These are phyloP conservation scores for Monilinia laxa DNA, from an alignment of 2,329 filamentous ascomycete species.

Conservation along the genomic window DNA sequence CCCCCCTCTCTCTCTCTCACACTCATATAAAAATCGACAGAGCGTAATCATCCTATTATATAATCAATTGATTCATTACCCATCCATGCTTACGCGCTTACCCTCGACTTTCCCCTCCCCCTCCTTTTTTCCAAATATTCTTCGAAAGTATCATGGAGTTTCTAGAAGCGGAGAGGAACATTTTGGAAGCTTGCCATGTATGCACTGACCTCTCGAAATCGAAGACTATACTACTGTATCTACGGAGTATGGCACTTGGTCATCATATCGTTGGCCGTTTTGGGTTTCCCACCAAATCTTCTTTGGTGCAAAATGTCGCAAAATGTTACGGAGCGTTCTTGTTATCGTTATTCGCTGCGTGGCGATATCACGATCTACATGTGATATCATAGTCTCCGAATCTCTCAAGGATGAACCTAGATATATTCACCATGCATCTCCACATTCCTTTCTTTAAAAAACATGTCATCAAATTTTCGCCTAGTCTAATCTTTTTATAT, in stretches of 20 bases:
- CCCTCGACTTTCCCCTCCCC: not conserved
- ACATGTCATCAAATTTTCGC: not conserved
- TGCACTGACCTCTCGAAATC: not conserved
- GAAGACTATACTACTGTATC: not conserved
- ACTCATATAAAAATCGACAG: too few species aligned
- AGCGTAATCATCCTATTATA: too few species aligned
- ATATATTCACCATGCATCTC: conserved; percentile 10
- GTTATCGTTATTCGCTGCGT: not conserved
- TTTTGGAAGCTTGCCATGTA: not conserved
- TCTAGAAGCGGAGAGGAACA: conserved; percentile 10
- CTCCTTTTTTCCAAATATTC: not conserved
- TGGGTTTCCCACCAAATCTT: too few species aligned
- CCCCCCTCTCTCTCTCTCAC: too few species aligned
- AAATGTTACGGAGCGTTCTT: not conserved
- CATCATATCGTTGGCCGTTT: not conserved
- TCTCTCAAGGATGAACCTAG: conserved; percentile 5
- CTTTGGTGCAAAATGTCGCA: not conserved
- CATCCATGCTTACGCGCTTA: too few species aligned
- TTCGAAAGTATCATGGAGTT: not conserved
- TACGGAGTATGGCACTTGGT: not conserved
- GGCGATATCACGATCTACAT: not conserved
- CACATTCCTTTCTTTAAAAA: conserved; percentile 6
- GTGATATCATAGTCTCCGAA: not conserved
- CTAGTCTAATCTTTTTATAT: not conserved
- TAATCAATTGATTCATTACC: too few species aligned